These are phyloP conservation scores for Hypoxylon perforatum DNA, from an alignment of 495 filamentous ascomycete genomes.

Conservation along the genomic window DNA sequence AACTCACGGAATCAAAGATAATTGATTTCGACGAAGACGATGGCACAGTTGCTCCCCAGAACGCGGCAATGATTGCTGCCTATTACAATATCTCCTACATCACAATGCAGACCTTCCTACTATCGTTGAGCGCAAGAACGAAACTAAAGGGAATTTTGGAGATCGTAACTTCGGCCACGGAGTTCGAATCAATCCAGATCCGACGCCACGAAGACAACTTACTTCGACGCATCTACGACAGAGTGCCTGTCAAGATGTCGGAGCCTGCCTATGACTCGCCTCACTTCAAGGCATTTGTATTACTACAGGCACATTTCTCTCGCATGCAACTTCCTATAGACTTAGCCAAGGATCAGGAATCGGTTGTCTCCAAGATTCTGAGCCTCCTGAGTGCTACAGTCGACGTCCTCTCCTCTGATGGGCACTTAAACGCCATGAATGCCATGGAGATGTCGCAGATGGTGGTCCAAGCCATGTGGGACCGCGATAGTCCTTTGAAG, in stretches of 20 bases:
- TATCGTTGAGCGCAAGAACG: slow-evolving; percentile 87
- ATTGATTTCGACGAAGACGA: slow-evolving; percentile 98
- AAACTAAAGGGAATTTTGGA: slow-evolving; percentile 97
- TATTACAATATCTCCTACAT: slow-evolving; percentile 99
- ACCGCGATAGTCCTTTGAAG: slow-evolving; percentile 94
- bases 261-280: slow-evolving; percentile 88
- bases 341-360: slow-evolving; percentile 95
- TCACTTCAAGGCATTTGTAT: slow-evolving; percentile 97
- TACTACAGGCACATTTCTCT: slow-evolving; percentile 97
- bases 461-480: slow-evolving; percentile 99
- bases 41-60: slow-evolving; percentile 87
- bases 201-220: slow-evolving; percentile 91
- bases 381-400: slow-evolving; percentile 91
- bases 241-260: slow-evolving; percentile 93
- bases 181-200: slow-evolving; percentile 96
- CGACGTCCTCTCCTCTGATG: slow-evolving; percentile 95
- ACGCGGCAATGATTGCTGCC: slow-evolving; percentile 96
- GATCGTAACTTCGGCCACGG: slow-evolving; percentile 95
- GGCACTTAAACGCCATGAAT: slow-evolving; percentile 94
- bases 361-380: slow-evolving; percentile 85
- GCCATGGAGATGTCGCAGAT: slow-evolving; percentile 99
- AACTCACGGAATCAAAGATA: slow-evolving; percentile 92
- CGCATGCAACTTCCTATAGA: slow-evolving; percentile 95
- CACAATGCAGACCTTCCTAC: slow-evolving; percentile 99
- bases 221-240: slow-evolving; percentile 92